A percentile compares a stretch with the other conserved stretches of the same genome.
Conservation (phyloP, 495 filamentous ascomycete species). For the Recurvomyces mirabilis region DNA sequence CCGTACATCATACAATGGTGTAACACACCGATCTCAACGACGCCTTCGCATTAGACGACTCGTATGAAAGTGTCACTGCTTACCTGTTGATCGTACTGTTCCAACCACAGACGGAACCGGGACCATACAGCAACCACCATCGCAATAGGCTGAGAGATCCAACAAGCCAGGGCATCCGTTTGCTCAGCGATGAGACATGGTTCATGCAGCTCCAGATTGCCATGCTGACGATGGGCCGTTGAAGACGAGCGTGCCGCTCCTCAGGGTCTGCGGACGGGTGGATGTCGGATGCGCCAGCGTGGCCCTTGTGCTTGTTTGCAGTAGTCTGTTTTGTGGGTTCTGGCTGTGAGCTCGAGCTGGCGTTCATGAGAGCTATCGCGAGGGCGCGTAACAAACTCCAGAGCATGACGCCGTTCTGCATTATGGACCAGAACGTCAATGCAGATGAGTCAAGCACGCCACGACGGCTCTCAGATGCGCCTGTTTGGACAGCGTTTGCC, state of each 20-base stretch:
- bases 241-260: no score
- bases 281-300: not conserved
- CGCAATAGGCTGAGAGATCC: no score
- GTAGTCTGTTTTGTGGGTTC: not conserved
- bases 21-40: no score
- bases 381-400: slow-evolving; percentile 8
- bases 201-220: slow-evolving; percentile 58
- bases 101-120: no score
- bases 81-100: slow-evolving; percentile 82
- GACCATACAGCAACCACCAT: no score
- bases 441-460: not conserved
- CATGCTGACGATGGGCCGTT: slow-evolving; percentile 66
- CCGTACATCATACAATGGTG: no score
- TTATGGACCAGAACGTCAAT: slow-evolving; percentile 3
- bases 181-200: slow-evolving; percentile 55
- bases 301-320: not conserved
- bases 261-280: no score
- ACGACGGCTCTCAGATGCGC: not conserved
- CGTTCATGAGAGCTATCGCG: slow-evolving; percentile 7
- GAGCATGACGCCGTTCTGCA: slow-evolving; percentile 3
- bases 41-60: no score
- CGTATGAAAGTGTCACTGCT: no score
- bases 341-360: slow-evolving; percentile 2
- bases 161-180: slow-evolving; percentile 84
- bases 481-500: not conserved